Conservation (phyloP, 192 early-diverging fungal species). For the Kappamyces sp. region DNA sequence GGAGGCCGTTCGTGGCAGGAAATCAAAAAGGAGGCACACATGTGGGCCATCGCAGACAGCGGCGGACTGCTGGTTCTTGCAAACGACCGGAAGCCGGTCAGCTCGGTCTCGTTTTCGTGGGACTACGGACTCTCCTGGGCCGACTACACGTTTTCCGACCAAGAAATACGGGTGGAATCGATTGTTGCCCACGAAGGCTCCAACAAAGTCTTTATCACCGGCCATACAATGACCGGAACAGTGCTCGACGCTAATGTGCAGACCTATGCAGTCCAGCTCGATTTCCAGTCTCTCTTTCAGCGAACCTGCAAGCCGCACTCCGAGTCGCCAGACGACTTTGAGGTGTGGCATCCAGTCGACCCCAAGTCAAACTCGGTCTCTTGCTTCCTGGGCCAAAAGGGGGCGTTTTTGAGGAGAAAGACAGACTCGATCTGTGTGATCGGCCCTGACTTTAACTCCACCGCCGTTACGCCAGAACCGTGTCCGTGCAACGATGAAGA, state of each 20-base stretch:
- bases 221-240: conserved; percentile 20
- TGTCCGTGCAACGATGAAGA: conserved; percentile 76
- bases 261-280: conserved; percentile 46
- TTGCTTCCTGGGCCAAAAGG: conserved; percentile 54
- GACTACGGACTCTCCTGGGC: conserved; percentile 77
- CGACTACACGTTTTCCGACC: conserved; percentile 47
- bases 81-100: conserved; percentile 65
- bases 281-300: conserved; percentile 46
- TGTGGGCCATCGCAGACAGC: conserved; percentile 86
- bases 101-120: conserved; percentile 57
- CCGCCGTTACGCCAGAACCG: conserved; percentile 36
- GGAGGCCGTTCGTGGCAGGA: conserved; percentile 82
- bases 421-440: conserved; percentile 60
- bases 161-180: conserved; percentile 52
- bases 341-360: conserved; percentile 63
- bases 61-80: conserved; percentile 76
- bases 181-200: conserved; percentile 47
- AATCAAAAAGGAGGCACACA: conserved; percentile 55
- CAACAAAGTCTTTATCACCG: conserved; percentile 67
- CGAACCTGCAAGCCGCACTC: conserved; percentile 32
- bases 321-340: conserved; percentile 73
- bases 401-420: conserved; percentile 72
- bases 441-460: conserved; percentile 54
- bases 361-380: conserved; percentile 46
- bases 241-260: conserved; percentile 23